Percentiles rank a stretch among this genome's conserved stretches.
phyloP scores from a whole-genome alignment of 352 stramenopile species.

The Phytopythium delawarense region DNA sequence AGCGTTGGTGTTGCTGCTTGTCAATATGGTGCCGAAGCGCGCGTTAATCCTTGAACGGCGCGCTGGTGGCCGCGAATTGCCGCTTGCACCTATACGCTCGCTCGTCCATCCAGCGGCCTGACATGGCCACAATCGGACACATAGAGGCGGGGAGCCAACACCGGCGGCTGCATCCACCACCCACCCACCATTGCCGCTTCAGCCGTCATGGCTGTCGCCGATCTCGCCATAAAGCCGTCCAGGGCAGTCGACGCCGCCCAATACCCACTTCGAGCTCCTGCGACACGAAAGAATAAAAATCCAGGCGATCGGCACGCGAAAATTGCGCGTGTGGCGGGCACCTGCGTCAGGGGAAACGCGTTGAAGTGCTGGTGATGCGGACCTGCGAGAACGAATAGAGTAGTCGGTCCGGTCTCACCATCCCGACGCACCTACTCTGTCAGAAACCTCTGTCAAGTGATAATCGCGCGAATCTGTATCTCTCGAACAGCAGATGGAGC shows the following conservation, averaged over 20 bases:
- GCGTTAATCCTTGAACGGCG: neutral
- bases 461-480: neutral
- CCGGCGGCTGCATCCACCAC: neutral
- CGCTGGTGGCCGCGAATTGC: neutral
- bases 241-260: neutral
- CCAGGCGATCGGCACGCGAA: neutral
- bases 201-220: too few relatives aligned
- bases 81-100: neutral
- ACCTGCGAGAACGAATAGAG: neutral
- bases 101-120: neutral
- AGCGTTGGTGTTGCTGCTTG: neutral
- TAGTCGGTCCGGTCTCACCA: neutral
- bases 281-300: conserved; percentile 2
- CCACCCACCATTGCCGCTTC: too few relatives aligned
- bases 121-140: neutral
- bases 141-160: neutral
- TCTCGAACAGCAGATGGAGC: neutral
- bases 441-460: neutral
- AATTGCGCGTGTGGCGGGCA: neutral
- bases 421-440: neutral
- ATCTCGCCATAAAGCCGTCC: neutral
- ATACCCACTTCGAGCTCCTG: neutral
- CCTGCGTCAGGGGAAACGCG: neutral
- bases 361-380: neutral
- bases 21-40: neutral